Percentiles rank a stretch among this genome's conserved stretches.
Evolutionary conservation across 306 rosid species (phyloP).

Genomic region (Trifolium fragiferum): DNA sequence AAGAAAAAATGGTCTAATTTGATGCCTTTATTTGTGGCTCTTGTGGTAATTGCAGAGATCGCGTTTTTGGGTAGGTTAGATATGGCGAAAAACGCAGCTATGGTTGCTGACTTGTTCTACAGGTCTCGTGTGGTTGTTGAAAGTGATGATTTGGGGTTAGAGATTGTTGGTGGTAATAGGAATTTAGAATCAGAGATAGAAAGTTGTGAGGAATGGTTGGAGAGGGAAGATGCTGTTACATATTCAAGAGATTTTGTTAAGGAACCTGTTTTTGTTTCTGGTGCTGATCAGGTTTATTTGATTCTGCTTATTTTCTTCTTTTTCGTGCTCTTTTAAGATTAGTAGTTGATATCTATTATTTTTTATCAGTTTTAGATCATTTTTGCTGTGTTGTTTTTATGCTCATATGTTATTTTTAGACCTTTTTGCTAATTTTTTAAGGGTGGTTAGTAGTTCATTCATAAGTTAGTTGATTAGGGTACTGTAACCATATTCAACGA

Average conservation of each 20-base stretch:
- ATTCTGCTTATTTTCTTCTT: neutral
- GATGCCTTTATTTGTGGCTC: slow-evolving; percentile 67
- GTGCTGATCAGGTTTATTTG: slow-evolving; percentile 68
- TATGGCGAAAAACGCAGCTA: slow-evolving; percentile 72
- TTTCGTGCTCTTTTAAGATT: neutral
- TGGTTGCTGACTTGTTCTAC: slow-evolving; percentile 75
- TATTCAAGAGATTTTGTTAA: slow-evolving; percentile 72
- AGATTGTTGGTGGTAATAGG: slow-evolving; percentile 38
- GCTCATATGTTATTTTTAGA: neutral
- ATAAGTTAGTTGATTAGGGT: neutral
- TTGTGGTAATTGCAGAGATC: slow-evolving; percentile 87
- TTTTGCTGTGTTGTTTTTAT: neutral
- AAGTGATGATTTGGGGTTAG: slow-evolving; percentile 48
- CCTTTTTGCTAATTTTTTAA: neutral
- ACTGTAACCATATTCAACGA: neutral
- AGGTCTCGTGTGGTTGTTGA: slow-evolving; percentile 42
- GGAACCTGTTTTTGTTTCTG: slow-evolving; percentile 74
- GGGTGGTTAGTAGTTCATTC: neutral
- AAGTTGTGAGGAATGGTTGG: slow-evolving; percentile 84
- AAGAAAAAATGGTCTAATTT: slow-evolving; percentile 73
- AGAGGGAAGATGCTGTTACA: slow-evolving; percentile 74
- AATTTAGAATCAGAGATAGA: slow-evolving; percentile 51
- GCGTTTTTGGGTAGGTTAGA: slow-evolving; percentile 80
- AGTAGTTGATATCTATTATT: neutral
- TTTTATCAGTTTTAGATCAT: neutral